Evolutionary conservation across 805 yeast species (phyloP).

Genomic region (Lipomyces starkeyi): DNA sequence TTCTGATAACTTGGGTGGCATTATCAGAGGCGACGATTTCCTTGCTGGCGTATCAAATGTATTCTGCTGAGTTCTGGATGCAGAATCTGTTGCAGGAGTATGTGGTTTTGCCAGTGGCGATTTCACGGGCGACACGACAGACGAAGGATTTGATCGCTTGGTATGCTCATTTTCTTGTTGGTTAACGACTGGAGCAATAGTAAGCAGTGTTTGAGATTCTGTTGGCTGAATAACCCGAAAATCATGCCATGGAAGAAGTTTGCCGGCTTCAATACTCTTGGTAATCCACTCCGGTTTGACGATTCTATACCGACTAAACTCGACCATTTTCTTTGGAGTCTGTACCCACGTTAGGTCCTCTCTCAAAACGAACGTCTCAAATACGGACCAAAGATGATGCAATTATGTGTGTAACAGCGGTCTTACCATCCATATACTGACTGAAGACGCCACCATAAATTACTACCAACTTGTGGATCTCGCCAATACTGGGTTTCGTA

Average conservation of each 20-base stretch:
- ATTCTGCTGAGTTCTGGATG: neutral
- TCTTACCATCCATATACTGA: slow-evolving; percentile 71
- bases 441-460: slow-evolving; percentile 80
- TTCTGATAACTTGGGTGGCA: neutral
- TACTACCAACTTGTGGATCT: slow-evolving; percentile 72
- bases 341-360: slow-evolving; percentile 46
- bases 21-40: neutral
- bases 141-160: neutral
- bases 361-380: neutral
- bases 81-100: neutral
- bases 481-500: slow-evolving; percentile 78
- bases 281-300: slow-evolving; percentile 84
- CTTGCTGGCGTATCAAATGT: neutral
- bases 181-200: neutral
- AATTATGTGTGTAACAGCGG: slow-evolving; percentile 80
- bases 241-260: slow-evolving; percentile 70
- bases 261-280: slow-evolving; percentile 60
- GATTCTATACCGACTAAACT: slow-evolving; percentile 72
- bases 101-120: neutral
- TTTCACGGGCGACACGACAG: neutral
- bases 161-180: neutral
- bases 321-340: slow-evolving; percentile 74
- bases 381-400: slow-evolving; percentile 54
- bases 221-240: slow-evolving; percentile 52
- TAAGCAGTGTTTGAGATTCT: slow-evolving; percentile 16